Conservation (phyloP, 1,139 yeast species). For the Sugiyamaella sp. region DNA sequence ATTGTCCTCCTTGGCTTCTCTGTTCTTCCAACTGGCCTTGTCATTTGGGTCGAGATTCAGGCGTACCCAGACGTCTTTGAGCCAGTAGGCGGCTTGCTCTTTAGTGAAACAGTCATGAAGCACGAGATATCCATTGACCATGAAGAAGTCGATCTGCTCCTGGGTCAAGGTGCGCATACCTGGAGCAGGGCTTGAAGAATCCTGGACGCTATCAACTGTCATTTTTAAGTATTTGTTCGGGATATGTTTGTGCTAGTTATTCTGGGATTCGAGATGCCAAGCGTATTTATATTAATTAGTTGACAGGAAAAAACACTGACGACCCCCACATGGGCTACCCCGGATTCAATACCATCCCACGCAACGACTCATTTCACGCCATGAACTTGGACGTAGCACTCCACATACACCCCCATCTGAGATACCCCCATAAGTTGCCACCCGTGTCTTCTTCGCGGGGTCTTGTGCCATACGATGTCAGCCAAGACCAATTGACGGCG, state of each 20-base stretch:
- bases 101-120: conserved; percentile 19
- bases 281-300: neutral
- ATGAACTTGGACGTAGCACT: neutral
- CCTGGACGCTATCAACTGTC: neutral
- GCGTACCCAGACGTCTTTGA: conserved; percentile 22
- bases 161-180: conserved; percentile 10
- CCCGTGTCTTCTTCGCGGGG: neutral
- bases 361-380: neutral
- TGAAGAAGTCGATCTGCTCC: conserved; percentile 18
- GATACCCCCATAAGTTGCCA: neutral
- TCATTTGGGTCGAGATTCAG: conserved; percentile 22
- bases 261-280: no score
- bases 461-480: no score
- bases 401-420: neutral
- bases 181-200: conserved; percentile 4
- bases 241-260: neutral
- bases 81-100: conserved; percentile 21
- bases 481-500: no score
- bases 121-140: conserved; percentile 19
- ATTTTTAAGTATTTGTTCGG: neutral
- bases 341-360: neutral
- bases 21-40: conserved; percentile 16
- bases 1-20: conserved; percentile 16
- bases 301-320: neutral
- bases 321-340: conserved; percentile 1